phyloP scores from a whole-genome alignment of 2,329 filamentous ascomycete species.

The Xylaria sp. region DNA sequence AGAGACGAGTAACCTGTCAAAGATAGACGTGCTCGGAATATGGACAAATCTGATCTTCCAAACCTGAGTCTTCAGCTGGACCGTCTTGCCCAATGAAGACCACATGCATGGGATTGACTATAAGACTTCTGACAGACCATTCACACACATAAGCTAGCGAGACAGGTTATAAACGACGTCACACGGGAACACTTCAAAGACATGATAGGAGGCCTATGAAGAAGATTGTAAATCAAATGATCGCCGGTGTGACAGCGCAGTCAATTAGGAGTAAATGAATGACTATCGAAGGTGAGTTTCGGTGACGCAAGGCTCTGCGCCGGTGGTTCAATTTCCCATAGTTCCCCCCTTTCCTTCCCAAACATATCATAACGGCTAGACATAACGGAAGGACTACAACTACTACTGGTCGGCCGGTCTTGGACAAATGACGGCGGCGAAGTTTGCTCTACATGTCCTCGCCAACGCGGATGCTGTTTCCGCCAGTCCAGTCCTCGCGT shows the following conservation, averaged over 20 bases:
- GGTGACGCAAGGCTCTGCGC: slow-evolving; percentile 3
- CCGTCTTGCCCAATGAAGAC: neutral
- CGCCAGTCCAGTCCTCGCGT: slow-evolving; percentile 67
- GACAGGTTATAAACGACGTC: neutral
- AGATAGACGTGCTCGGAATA: too few relatives aligned
- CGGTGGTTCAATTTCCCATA: slow-evolving; percentile 5
- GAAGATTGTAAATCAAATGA: slow-evolving; percentile 1
- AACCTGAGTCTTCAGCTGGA: neutral
- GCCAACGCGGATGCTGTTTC: slow-evolving; percentile 49
- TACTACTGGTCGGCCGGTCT: slow-evolving; percentile 4
- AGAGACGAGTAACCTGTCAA: neutral
- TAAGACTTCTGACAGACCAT: neutral
- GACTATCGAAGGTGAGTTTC: slow-evolving; percentile 11
- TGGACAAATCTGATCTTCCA: neutral
- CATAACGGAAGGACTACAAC: slow-evolving; percentile 13
- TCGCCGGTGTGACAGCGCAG: slow-evolving; percentile 11
- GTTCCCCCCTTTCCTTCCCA: neutral
- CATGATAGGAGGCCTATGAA: slow-evolving; percentile 4
- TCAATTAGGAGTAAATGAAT: slow-evolving; percentile 14
- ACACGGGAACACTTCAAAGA: slow-evolving; percentile 1
- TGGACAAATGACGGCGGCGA: slow-evolving; percentile 2
- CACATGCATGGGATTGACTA: neutral
- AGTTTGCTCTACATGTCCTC: slow-evolving; percentile 38
- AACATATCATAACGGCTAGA: neutral
- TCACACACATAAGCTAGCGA: neutral